A percentile compares a stretch with the other conserved stretches of the same genome.
Evolutionary conservation across 192 early-diverging fungal genomes (phyloP).

Genomic region (Umbelopsis sp.): DNA sequence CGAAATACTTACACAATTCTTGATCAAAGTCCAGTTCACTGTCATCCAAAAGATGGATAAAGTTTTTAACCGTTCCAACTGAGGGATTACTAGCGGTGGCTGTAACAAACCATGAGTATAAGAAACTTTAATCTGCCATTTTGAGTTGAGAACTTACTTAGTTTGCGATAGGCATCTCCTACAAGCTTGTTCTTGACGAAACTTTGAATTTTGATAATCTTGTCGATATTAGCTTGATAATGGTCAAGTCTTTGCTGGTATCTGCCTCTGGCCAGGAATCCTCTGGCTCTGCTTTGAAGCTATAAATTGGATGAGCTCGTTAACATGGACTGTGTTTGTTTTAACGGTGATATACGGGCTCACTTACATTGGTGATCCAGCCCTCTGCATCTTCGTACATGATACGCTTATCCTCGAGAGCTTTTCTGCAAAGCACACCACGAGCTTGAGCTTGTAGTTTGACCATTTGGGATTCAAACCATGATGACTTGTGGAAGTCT

Average conservation of each 20-base stretch:
- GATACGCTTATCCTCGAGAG: conserved; percentile 52
- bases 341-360: background rate
- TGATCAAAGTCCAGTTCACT: conserved; percentile 92
- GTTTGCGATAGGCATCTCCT: conserved; percentile 24
- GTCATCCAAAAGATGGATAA: conserved; percentile 88
- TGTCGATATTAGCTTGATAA: conserved; percentile 66
- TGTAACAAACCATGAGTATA: conserved; percentile 18
- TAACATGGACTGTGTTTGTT: background rate
- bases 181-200: conserved; percentile 27
- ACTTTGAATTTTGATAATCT: conserved; percentile 78
- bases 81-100: conserved; percentile 78
- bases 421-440: conserved; percentile 56
- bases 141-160: conserved; percentile 19
- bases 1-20: conserved; percentile 66
- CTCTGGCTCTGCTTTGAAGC: conserved; percentile 72
- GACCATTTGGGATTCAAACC: conserved; percentile 13
- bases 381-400: conserved; percentile 54
- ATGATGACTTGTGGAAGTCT: conserved; percentile 14
- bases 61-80: conserved; percentile 79
- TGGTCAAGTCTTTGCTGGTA: conserved; percentile 60
- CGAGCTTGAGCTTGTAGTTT: conserved; percentile 62
- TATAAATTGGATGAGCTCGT: conserved; percentile 15
- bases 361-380: conserved; percentile 47
- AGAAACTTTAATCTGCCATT: background rate
- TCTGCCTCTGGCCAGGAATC: conserved; percentile 62